These are phyloP conservation scores for Lactifluus rugatus DNA, from an alignment of 768 basidiomycete species.

Conservation along the genomic window DNA sequence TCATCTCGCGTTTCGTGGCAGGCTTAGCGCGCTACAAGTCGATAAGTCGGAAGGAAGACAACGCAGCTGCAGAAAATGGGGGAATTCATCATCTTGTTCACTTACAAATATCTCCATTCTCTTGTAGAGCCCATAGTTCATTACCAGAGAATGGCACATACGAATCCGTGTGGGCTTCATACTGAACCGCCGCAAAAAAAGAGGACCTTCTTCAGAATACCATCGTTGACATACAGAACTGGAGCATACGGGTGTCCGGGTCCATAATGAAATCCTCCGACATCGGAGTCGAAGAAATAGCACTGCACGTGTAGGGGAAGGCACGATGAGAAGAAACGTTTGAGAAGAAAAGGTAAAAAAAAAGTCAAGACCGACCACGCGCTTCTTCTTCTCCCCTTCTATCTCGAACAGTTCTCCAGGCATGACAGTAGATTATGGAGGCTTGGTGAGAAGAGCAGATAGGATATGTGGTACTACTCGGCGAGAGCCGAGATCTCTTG, in stretches of 20 bases:
- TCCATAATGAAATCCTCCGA: slow-evolving; percentile 99
- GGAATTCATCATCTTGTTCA: slow-evolving; percentile 13
- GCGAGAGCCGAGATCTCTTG: slow-evolving; percentile 8
- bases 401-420: slow-evolving; percentile 28
- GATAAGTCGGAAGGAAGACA: not conserved
- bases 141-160: slow-evolving; percentile 98
- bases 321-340: not conserved
- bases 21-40: slow-evolving; percentile 84
- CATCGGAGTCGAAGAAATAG: slow-evolving; percentile 99
- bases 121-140: slow-evolving; percentile 99
- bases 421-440: slow-evolving; percentile 18
- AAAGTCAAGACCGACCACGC: slow-evolving; percentile 55
- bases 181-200: slow-evolving; percentile 30
- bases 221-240: not conserved
- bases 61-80: not conserved
- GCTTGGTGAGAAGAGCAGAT: not conserved
- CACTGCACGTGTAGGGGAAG: slow-evolving; percentile 42
- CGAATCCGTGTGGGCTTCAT: slow-evolving; percentile 98
- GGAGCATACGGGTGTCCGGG: slow-evolving; percentile 77
- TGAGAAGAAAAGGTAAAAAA: not conserved
- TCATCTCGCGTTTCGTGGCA: slow-evolving; percentile 99
- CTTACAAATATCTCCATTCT: slow-evolving; percentile 99
- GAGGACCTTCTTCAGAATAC: slow-evolving; percentile 11
- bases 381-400: slow-evolving; percentile 73
- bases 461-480: not conserved